These are phyloP conservation scores for Amorphotheca resinae DNA, from an alignment of 495 filamentous ascomycete genomes.

Conservation along the genomic window DNA sequence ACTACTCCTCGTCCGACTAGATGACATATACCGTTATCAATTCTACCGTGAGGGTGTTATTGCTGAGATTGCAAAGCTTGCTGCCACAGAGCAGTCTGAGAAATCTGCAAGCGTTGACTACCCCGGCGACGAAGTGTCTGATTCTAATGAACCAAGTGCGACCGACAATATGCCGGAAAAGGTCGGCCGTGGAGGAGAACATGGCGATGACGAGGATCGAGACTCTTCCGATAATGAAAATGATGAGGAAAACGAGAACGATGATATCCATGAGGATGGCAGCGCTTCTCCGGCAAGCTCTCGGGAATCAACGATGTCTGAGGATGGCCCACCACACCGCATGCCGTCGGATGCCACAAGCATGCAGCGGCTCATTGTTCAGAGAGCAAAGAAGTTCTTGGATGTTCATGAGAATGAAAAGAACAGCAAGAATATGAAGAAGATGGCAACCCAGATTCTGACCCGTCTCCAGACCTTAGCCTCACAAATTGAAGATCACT, in stretches of 20 bases:
- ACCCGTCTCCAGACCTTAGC: conserved; percentile 60
- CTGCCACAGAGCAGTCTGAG: conserved; percentile 19
- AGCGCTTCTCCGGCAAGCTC: conserved; percentile 60
- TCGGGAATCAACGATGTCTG: conserved; percentile 43
- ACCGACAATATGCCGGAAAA: conserved; percentile 18
- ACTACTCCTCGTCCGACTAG: conserved; percentile 69
- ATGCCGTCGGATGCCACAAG: conserved; percentile 40
- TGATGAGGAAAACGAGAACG: conserved; percentile 43
- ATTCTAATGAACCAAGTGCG: not conserved
- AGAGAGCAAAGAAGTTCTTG: conserved; percentile 68
- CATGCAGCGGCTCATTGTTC: conserved; percentile 61
- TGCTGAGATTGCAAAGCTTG: conserved; percentile 73
- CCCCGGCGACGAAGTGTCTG: not conserved
- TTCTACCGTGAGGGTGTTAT: conserved; percentile 98
- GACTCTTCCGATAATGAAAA: conserved; percentile 31
- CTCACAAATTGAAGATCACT: conserved; percentile 54
- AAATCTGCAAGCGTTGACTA: conserved; percentile 1
- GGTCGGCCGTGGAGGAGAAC: conserved; percentile 23
- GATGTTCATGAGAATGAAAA: conserved; percentile 69
- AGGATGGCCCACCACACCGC: conserved; percentile 35
- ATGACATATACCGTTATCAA: conserved; percentile 83
- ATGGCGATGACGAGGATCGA: conserved; percentile 34
- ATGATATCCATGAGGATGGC: conserved; percentile 56
- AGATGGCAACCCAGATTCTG: conserved; percentile 65
- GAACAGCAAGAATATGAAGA: conserved; percentile 52